Conservation (phyloP, 2,329 filamentous ascomycete genomes). For the Gnomoniopsis smithogilvyi region DNA sequence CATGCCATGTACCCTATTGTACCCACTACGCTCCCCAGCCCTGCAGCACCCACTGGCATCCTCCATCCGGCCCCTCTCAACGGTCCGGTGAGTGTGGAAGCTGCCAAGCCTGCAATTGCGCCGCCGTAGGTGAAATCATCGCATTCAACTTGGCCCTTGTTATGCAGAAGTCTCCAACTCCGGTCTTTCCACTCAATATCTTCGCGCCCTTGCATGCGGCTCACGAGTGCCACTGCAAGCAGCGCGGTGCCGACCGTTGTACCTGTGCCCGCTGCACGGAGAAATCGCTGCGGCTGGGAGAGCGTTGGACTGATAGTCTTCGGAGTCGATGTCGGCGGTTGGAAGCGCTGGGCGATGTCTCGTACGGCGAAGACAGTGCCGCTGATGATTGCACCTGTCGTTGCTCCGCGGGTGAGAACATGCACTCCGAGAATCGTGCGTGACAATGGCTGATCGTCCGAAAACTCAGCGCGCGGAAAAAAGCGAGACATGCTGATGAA, state of each 20-base stretch:
- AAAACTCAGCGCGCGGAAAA: conserved; percentile 53
- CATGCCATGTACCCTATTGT: conserved; percentile 6
- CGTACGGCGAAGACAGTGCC: background rate
- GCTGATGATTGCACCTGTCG: conserved; percentile 22
- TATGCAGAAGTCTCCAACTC: conserved; percentile 4
- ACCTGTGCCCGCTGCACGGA: conserved; percentile 9
- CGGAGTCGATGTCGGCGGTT: background rate
- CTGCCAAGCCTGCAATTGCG: background rate
- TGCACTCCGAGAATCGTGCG: conserved; percentile 56
- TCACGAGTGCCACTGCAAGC: conserved; percentile 6
- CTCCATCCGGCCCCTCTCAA: background rate
- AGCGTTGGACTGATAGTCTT: background rate
- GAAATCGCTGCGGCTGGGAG: background rate
- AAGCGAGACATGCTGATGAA: conserved; percentile 48
- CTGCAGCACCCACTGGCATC: background rate
- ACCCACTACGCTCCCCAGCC: conserved; percentile 1
- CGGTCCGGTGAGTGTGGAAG: background rate
- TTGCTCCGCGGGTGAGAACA: conserved; percentile 25
- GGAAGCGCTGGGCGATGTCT: background rate
- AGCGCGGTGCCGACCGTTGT: background rate
- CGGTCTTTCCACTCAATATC: conserved; percentile 18
- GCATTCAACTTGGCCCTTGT: conserved; percentile 3
- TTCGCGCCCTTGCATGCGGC: conserved; percentile 13
- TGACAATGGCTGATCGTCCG: conserved; percentile 59
- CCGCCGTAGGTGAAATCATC: conserved; percentile 5